Evolutionary conservation across 768 basidiomycete species (phyloP).

Genomic region (Butyriboletus loyo): DNA sequence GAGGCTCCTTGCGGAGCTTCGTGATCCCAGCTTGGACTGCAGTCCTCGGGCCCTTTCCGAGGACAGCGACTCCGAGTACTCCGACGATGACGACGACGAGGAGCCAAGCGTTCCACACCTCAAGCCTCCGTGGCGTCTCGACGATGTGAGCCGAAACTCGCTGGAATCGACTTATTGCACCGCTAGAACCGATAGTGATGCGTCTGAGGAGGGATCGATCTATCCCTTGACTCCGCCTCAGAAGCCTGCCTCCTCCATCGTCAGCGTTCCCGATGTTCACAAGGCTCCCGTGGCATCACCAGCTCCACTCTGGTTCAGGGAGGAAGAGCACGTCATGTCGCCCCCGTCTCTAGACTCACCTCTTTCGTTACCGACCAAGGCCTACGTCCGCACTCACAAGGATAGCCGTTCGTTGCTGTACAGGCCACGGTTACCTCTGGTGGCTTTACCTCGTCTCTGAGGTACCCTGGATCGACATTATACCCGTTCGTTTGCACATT

Average conservation of each 20-base stretch:
- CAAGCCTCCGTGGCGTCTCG: neutral
- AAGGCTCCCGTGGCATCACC: neutral
- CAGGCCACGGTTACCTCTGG: neutral
- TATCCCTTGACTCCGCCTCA: conserved; percentile 6
- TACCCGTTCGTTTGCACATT: neutral
- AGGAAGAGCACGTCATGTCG: neutral
- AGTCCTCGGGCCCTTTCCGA: conserved; percentile 1
- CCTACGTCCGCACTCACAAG: neutral
- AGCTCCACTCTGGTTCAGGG: neutral
- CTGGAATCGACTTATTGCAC: neutral
- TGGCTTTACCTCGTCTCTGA: conserved; percentile 1
- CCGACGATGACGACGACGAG: neutral
- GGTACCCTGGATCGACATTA: neutral
- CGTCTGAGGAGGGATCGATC: conserved; percentile 1
- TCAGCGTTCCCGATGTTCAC: neutral
- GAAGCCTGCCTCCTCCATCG: neutral
- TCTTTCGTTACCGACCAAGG: conserved; percentile 1
- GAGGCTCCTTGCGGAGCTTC: conserved; percentile 12
- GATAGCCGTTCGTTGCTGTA: neutral
- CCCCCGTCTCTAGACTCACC: neutral
- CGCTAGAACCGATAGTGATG: neutral
- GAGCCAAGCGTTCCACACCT: neutral
- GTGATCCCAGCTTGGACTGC: conserved; percentile 10
- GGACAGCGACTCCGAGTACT: conserved; percentile 4
- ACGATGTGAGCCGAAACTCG: neutral